Evolutionary conservation across 768 basidiomycete species (phyloP), one percentile per base, ranked within the genome.

Genomic region (Kwoniella europaea): DNA sequence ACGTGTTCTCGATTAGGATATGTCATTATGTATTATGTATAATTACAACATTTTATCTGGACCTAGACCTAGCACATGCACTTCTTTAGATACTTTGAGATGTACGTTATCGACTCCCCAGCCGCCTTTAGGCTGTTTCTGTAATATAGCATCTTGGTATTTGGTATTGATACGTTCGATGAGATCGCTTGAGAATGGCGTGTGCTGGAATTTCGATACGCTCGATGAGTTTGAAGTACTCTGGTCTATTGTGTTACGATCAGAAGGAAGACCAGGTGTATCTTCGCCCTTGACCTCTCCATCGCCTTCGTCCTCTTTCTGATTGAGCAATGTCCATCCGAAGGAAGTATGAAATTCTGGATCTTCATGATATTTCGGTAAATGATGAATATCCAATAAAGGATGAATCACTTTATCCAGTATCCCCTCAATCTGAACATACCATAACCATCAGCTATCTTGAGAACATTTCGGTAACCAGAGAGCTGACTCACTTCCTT

Each of bases 301-400:
- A 50, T 13, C 46, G 18, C 10, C 46, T 13, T 50, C 15, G 46
- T 18, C 12, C 46, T 50, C 46, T 50, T 43, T 35, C 10, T 71
- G 71, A 43, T 88, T 86, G 61, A 93, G 87, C 55, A 93, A 86
- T 15, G 90, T 89, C 94, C 95, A 97, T 10, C 90, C 93, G 65
- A 97, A 89, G 2, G 93, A 95, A 13, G 91, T 88, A 79, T 98
- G 95, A 78, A 94, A 97, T 56, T 90, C 88, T 20, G 95, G 93
- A 41, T 88, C 85, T 43, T 85, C 77, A 84, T 98, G 96, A 83
- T 92, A 97, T 67, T 88, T 87, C 73, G 90, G 89, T 74, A 95
- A 91, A 64, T 90, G 89, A 43, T 92, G 85, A 3, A 82, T 79
- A 35, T 84, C 84, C 57, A 96, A 84, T 7, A 86, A 85, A 1